Percentiles rank a stretch among this genome's conserved stretches.
These are phyloP conservation scores for Vicia villosa DNA, from an alignment of 306 rosid genomes.

Conservation along the genomic window DNA sequence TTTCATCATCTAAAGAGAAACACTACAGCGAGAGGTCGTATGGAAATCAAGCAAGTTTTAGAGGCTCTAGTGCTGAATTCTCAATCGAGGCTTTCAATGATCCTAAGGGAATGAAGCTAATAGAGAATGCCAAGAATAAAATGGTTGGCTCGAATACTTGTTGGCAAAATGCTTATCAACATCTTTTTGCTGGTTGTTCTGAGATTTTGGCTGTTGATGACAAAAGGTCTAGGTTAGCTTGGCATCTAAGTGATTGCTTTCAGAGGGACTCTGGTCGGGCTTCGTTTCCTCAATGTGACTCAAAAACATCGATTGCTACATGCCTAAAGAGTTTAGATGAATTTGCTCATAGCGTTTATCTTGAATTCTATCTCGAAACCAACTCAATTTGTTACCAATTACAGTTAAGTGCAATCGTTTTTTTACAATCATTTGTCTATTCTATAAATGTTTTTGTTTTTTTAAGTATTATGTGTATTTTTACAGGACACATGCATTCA, in stretches of 20 bases:
- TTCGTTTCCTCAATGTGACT: constrained; percentile 65
- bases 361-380: constrained; percentile 88
- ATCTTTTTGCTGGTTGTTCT: constrained; percentile 74
- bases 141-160: constrained; percentile 59
- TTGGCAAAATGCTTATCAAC: constrained; percentile 71
- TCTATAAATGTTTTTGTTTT: not conserved
- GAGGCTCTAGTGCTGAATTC: constrained; percentile 58
- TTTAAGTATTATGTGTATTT: not conserved
- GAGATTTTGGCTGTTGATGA: constrained; percentile 67
- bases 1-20: constrained; percentile 46
- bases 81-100: constrained; percentile 58
- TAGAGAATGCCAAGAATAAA: constrained; percentile 62
- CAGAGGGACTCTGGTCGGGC: constrained; percentile 76
- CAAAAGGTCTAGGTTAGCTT: constrained; percentile 76
- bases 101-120: constrained; percentile 49
- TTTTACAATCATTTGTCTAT: not conserved
- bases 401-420: constrained; percentile 59
- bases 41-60: not conserved
- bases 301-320: constrained; percentile 45
- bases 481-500: constrained; percentile 65
- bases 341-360: constrained; percentile 64
- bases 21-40: constrained; percentile 34
- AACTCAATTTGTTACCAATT: constrained; percentile 79
- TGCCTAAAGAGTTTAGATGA: constrained; percentile 60
- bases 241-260: constrained; percentile 92